Conservation (phyloP, 2,329 filamentous ascomycete species). For the Alternaria sp. region DNA sequence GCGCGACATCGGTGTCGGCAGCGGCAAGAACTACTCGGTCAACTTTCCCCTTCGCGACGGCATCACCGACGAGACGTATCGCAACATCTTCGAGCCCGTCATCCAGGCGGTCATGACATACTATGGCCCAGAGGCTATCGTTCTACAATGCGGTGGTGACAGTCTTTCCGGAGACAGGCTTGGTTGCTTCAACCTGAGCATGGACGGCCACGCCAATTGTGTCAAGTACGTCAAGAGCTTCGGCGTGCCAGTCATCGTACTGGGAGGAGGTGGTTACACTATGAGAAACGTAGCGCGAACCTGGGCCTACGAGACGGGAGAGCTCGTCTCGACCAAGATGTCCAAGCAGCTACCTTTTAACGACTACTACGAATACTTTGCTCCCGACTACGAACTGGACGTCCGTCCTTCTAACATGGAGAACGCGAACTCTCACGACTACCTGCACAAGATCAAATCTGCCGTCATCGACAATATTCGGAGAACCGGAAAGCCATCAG, state of each 20-base stretch:
- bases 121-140: constrained; percentile 70
- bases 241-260: constrained; percentile 67
- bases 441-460: constrained; percentile 70
- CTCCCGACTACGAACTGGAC: constrained; percentile 72
- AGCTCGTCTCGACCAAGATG: constrained; percentile 84
- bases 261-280: constrained; percentile 73
- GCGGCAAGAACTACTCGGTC: constrained; percentile 71
- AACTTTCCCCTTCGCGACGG: constrained; percentile 74
- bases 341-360: constrained; percentile 87
- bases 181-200: constrained; percentile 73
- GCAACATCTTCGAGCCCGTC: constrained; percentile 71
- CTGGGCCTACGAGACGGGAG: constrained; percentile 72
- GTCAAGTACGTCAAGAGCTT: constrained; percentile 73
- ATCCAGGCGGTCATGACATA: constrained; percentile 73
- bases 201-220: constrained; percentile 73
- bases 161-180: constrained; percentile 70
- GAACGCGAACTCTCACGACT: constrained; percentile 72
- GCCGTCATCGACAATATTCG: constrained; percentile 72
- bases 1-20: constrained; percentile 70
- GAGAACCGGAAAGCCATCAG: constrained; percentile 66
- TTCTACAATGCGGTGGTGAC: constrained; percentile 73
- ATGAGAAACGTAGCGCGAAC: constrained; percentile 70
- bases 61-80: constrained; percentile 71
- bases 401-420: constrained; percentile 76
- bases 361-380: constrained; percentile 89